Evolutionary conservation across 768 basidiomycete genomes (phyloP).

Genomic region (Phanerochaete carnosa): DNA sequence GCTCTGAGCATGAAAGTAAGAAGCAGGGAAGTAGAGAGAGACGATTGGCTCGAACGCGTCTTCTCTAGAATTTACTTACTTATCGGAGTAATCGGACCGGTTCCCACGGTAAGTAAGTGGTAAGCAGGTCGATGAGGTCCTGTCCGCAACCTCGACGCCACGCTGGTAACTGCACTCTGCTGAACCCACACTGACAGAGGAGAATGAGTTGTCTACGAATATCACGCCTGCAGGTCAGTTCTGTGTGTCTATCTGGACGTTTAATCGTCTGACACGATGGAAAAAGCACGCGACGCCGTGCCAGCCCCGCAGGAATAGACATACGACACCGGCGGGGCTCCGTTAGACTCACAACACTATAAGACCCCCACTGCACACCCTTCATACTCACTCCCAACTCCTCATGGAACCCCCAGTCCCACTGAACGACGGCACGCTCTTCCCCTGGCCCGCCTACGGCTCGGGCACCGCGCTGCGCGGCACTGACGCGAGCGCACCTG

Average conservation of each 20-base stretch:
- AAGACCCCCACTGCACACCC: background rate
- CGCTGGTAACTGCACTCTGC: no score
- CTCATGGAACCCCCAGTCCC: slow-evolving; percentile 20
- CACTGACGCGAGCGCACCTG: slow-evolving; percentile 26
- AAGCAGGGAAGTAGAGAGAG: background rate
- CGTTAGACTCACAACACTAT: background rate
- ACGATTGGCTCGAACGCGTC: background rate
- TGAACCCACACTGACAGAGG: no score
- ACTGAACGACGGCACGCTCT: slow-evolving; percentile 34
- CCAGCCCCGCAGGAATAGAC: background rate
- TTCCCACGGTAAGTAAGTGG: background rate
- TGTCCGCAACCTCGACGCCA: no score
- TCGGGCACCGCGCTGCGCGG: slow-evolving; percentile 33
- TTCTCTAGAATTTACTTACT: background rate
- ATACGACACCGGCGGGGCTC: background rate
- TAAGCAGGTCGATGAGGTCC: background rate
- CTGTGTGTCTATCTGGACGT: no score
- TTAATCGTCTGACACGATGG: no score
- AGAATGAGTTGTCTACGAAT: no score
- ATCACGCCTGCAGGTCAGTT: no score
- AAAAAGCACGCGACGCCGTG: background rate
- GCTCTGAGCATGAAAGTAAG: background rate
- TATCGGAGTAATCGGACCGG: background rate
- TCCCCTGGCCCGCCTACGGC: slow-evolving; percentile 38
- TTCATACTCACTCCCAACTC: slow-evolving; percentile 12